These are phyloP conservation scores for Cyclocybe cylindracea DNA, from an alignment of 768 basidiomycete genomes.

Conservation along the genomic window DNA sequence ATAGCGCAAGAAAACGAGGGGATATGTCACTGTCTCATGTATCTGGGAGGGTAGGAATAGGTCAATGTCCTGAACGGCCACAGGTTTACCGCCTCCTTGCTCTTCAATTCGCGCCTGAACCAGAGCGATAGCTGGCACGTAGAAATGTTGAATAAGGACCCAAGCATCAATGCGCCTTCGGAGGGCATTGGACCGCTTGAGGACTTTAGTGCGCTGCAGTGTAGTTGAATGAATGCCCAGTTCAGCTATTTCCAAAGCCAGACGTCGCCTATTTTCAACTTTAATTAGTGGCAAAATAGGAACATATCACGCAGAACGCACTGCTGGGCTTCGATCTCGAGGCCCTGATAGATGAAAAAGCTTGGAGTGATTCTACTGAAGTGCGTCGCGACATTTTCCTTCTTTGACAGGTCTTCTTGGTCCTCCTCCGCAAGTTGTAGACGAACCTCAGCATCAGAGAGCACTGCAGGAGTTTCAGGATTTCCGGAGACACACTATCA, in stretches of 20 bases:
- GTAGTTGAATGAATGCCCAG: slow-evolving; percentile 5
- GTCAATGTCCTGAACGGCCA: slow-evolving; percentile 7
- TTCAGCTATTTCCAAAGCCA: neutral
- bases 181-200: slow-evolving; percentile 2
- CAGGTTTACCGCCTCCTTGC: neutral
- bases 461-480: neutral
- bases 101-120: neutral
- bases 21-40: neutral
- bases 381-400: neutral
- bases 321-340: neutral
- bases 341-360: neutral
- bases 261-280: neutral
- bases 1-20: slow-evolving; percentile 7
- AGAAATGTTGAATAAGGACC: slow-evolving; percentile 8
- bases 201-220: slow-evolving; percentile 4
- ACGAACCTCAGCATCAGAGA: neutral
- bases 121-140: slow-evolving; percentile 2
- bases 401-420: neutral
- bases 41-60: slow-evolving; percentile 15
- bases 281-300: neutral
- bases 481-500: neutral
- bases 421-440: neutral
- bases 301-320: neutral
- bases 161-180: slow-evolving; percentile 5
- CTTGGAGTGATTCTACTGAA: neutral